Base-by-base conservation (phyloP, 225 moss, liverwort and hornwort genomes). In the Sphagnum tenellum region DNA sequence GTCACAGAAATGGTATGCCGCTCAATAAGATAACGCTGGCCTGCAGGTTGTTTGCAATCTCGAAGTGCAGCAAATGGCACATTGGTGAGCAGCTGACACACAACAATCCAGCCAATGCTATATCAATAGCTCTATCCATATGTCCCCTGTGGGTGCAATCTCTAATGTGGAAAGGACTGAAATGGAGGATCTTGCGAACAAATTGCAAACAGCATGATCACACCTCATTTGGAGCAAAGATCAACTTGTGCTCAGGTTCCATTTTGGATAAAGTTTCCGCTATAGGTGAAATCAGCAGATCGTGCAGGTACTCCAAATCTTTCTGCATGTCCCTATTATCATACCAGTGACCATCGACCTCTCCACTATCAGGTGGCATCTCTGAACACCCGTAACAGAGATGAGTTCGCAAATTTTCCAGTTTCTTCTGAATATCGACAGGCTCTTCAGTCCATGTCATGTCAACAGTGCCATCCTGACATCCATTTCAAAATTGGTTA, bases 21-120 rank as follows among this genome's bases (percentile, higher is more conserved):
- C 63, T 72, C 61, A 59, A 76, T 66, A 44, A 72, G 4, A 49
- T 72, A 72, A 9, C 60, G 14, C 60, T 60, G 49, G 53, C 6
- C 48, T 11, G 14, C 14, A 11, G 2, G 45, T 62, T 48, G 47
- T 48, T 47, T 45, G 45, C 47, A 48, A 8, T 76, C 64, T 12
- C 61, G 50, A 72, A 76, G 72, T 44, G 9, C 7, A 64, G 61
- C 55, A 64, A 68, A 76, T 55, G 76, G 64, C 57, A 69, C 72
- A 62, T 64, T 50, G 2, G 63, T 64, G 29, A 72, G 54, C 57
- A 67, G 51, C 69, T 69, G 69, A 13, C 11, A 5, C 5, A 62
- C 13, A 46, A 62, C 48, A 5, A 12, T 3, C 5, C 61, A 47
- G 47, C 48, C 44, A 12, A 14, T 70, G 62, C 12, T 50, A 45